phyloP scores from a whole-genome alignment of 257 asterid species.

The Rubia yunnanensis region DNA sequence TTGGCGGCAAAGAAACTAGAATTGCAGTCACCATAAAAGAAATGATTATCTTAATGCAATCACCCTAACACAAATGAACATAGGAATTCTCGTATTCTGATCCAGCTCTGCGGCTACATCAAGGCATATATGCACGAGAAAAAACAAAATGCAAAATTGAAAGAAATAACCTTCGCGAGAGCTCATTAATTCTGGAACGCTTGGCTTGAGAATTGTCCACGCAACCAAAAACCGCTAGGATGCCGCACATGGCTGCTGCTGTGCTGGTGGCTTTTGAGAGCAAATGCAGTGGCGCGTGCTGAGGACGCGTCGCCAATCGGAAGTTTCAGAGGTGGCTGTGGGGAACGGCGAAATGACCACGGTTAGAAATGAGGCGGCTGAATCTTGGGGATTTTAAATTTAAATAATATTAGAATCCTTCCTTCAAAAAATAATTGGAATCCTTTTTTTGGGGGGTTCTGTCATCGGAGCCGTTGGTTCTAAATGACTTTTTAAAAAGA shows the following conservation, averaged over 20 bases:
- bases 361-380: constrained; percentile 24
- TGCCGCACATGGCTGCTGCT: constrained; percentile 73
- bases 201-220: constrained; percentile 66
- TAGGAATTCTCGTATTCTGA: too few relatives aligned
- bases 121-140: neutral
- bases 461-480: constrained; percentile 15
- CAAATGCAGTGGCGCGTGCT: constrained; percentile 5
- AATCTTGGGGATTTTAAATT: neutral
- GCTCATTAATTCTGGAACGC: constrained; percentile 83
- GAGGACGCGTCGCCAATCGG: constrained; percentile 1
- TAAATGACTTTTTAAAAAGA: constrained; percentile 12
- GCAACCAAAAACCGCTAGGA: constrained; percentile 89
- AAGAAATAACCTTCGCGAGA: constrained; percentile 65
- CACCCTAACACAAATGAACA: neutral
- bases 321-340: constrained; percentile 5
- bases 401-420: neutral
- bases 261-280: neutral
- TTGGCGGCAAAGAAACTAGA: neutral
- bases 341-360: constrained; percentile 10
- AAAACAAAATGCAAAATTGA: neutral
- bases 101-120: neutral
- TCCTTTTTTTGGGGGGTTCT: neutral
- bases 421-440: too few relatives aligned
- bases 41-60: neutral
- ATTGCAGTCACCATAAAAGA: neutral